Conservation (phyloP, 1,139 yeast species). For the Geotrichum siamense region DNA sequence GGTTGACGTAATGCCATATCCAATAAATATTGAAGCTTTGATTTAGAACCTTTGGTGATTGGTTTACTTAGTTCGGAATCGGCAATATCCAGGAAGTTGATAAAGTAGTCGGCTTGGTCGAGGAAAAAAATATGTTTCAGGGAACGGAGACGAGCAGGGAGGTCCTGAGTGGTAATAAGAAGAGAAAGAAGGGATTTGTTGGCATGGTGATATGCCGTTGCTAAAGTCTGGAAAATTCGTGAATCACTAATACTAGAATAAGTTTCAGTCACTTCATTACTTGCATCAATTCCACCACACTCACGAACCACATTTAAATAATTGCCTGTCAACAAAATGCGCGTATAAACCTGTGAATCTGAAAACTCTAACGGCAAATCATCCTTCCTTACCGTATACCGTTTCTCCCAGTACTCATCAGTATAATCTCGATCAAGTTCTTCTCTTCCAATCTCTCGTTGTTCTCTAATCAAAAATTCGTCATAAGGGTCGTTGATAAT, state of each 20-base stretch:
- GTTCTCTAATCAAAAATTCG: slow-evolving; percentile 65
- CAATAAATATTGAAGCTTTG: slow-evolving; percentile 38
- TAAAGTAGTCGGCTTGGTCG: slow-evolving; percentile 46
- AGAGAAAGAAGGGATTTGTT: slow-evolving; percentile 55
- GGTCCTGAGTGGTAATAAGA: slow-evolving; percentile 53
- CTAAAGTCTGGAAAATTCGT: slow-evolving; percentile 49
- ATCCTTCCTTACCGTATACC: slow-evolving; percentile 66
- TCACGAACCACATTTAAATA: slow-evolving; percentile 65
- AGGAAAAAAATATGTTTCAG: slow-evolving; percentile 51
- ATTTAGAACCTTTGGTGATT: slow-evolving; percentile 33
- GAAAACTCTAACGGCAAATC: slow-evolving; percentile 66
- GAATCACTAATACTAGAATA: slow-evolving; percentile 49
- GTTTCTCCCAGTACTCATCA: slow-evolving; percentile 83
- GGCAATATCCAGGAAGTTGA: slow-evolving; percentile 39
- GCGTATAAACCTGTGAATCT: slow-evolving; percentile 48
- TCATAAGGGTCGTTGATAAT: slow-evolving; percentile 68
- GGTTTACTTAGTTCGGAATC: slow-evolving; percentile 39
- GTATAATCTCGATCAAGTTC: slow-evolving; percentile 42
- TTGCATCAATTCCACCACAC: slow-evolving; percentile 40
- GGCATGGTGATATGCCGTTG: slow-evolving; percentile 61
- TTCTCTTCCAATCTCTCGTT: slow-evolving; percentile 36
- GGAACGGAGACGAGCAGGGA: slow-evolving; percentile 38
- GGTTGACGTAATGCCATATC: slow-evolving; percentile 39
- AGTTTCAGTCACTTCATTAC: slow-evolving; percentile 27
- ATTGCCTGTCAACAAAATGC: slow-evolving; percentile 77